Base-by-base conservation (phyloP, 129 eudicot species). In the Pulicaria dysenterica region DNA sequence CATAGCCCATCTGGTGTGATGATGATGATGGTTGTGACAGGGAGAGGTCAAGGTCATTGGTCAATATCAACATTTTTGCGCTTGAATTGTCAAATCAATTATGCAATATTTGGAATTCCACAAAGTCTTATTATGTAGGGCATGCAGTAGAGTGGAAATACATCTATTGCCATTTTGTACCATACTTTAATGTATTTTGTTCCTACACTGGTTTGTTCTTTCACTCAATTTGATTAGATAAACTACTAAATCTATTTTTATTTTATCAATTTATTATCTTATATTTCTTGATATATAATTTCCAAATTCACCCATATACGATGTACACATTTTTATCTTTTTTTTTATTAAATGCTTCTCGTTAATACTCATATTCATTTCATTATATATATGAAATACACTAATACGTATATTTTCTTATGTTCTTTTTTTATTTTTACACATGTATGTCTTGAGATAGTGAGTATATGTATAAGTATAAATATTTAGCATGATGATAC, bases 11-110 rank as follows among this genome's bases (percentile, higher is more conserved):
- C 69, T n/a, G 58, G 62, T 70, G 67, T 16, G 73, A 58, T 54
- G 40, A 70, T 62, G 60, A 70, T 55, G 76, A 60, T 68, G 76
- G 59, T 69, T 44, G 55, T 50, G 65, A 69, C 76, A 67, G 67
- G 57, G 72, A 75, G 14, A 63, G 63, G 77, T 80, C 84, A 75
- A 74, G 55, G 56, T 80, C 80, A 74, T 68, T 50, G 75, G 84
- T 74, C 80, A 67, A 67, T 45, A 65, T 74, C 76, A 61, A 69
- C 37, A 66, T 62, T 62, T 60, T 78, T 41, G 31, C 48, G 46
- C 34, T 48, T 39, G 84, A 65, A 75, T 69, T 54, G 84, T 80
- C 84, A 65, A 75, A 80, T 80, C 81, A 75, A 4, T 45, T 67
- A 67, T 58, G 75, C 69, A 49, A 76, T 75, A 68, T 76, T 58